These are phyloP conservation scores for Chaetomium sp. DNA, from an alignment of 2,329 filamentous ascomycete genomes.

Conservation along the genomic window DNA sequence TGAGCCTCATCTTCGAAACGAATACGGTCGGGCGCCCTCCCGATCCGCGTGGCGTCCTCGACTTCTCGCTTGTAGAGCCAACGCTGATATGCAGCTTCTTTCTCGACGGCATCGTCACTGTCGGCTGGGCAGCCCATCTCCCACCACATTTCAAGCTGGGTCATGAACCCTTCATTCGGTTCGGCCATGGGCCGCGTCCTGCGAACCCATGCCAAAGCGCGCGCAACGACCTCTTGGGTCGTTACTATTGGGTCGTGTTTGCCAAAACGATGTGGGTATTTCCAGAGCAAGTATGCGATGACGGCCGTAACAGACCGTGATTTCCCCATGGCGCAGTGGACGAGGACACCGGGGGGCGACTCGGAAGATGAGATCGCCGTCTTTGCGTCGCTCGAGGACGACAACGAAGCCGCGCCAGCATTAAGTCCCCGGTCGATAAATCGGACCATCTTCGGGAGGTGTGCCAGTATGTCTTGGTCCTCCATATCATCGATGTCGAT, in stretches of 20 bases:
- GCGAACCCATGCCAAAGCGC: constrained; percentile 63
- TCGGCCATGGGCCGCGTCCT: constrained; percentile 70
- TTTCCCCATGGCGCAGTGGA: constrained; percentile 87
- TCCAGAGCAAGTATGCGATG: constrained; percentile 77
- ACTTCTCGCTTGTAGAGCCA: constrained; percentile 53
- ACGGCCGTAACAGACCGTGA: constrained; percentile 82
- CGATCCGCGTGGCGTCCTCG: constrained; percentile 56
- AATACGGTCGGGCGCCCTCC: constrained; percentile 74
- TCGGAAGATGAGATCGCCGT: not conserved
- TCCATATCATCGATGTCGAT: constrained; percentile 89
- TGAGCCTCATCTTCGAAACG: constrained; percentile 71
- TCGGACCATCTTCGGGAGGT: constrained; percentile 68
- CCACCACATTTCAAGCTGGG: constrained; percentile 80
- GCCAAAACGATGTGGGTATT: constrained; percentile 49
- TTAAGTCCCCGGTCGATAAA: constrained; percentile 76
- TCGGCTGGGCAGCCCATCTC: constrained; percentile 71
- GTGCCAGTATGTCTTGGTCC: constrained; percentile 76
- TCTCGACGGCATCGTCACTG: constrained; percentile 48
- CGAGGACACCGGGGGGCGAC: constrained; percentile 40
- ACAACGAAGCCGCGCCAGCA: constrained; percentile 4
- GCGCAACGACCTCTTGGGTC: constrained; percentile 42
- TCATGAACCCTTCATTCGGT: constrained; percentile 87
- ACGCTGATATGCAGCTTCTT: constrained; percentile 71
- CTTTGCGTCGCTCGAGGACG: not conserved
- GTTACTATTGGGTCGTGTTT: constrained; percentile 39